These are phyloP conservation scores for Penicillium sp. DNA, from an alignment of 2,329 filamentous ascomycete species.

Conservation along the genomic window DNA sequence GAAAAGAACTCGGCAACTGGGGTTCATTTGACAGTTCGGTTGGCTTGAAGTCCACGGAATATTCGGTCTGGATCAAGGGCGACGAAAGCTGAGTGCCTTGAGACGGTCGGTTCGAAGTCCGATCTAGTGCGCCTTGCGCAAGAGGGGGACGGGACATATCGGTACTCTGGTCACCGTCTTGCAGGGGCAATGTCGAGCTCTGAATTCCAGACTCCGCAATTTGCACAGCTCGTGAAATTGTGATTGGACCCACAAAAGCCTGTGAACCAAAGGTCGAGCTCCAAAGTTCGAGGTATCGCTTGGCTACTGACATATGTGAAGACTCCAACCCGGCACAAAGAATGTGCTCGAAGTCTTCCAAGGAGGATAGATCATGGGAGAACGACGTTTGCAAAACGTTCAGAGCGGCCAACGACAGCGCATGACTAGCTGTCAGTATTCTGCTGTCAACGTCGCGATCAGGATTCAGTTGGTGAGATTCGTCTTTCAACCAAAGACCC, in stretches of 20 bases:
- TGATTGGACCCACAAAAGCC: conserved; percentile 62
- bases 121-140: conserved; percentile 15
- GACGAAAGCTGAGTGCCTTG: conserved; percentile 28
- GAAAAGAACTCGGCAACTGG: conserved; percentile 29
- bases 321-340: conserved; percentile 56
- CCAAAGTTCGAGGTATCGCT: conserved; percentile 62
- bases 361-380: conserved; percentile 30
- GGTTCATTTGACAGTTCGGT: conserved; percentile 33
- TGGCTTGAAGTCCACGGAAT: conserved; percentile 15
- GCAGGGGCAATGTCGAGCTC: background rate
- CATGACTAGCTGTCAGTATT: conserved; percentile 35
- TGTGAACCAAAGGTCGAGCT: conserved; percentile 66
- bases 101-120: background rate
- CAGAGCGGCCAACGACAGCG: conserved; percentile 32
- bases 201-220: conserved; percentile 56
- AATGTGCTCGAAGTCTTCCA: conserved; percentile 55
- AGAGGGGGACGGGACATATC: conserved; percentile 1
- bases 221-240: conserved; percentile 62
- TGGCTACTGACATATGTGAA: conserved; percentile 51
- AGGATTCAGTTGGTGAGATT: conserved; percentile 27
- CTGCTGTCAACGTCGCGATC: conserved; percentile 31
- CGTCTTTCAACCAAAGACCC: conserved; percentile 37
- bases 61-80: conserved; percentile 23
- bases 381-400: conserved; percentile 33
- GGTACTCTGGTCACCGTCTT: background rate